Evolutionary conservation across 2,329 filamentous ascomycete species (phyloP), one percentile per base, ranked within the genome.

Genomic region (Verticillium zaregamsianum): DNA sequence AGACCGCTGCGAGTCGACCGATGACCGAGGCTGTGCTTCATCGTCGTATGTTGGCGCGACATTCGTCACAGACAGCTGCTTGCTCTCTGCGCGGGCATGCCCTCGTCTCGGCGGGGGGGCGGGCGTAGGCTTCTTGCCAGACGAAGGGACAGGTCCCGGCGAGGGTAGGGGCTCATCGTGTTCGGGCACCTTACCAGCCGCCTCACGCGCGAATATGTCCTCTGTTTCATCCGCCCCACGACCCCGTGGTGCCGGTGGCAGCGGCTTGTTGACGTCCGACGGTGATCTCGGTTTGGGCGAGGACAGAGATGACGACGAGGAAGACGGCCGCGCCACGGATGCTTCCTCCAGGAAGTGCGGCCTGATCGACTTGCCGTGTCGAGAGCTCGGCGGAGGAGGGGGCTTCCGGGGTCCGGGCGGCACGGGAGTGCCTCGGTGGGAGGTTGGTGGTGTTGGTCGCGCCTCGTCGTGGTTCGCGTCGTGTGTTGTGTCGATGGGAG

Each of bases 331-430:
- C 25, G 58, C 61, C 37, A 55, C 59, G 20, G 62, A 45, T 35
- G 75, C 62, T 70, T 78, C 67, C 62, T 80, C 71, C 59, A 75
- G 76, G 63, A 78, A 66, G 68, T 82, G 76, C 54, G 78, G 73
- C 66, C 82, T 86, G 66, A 94, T 90, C 20, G 88, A 81, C 73
- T 90, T 93, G 5, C 92, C 92, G 75, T 93, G 90, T 60, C 90
- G 86, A 59, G 90, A 92, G 70, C 84, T 92, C 12, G 82, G 82
- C 25, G 90, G 90, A 7, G 90, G 89, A 5, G 91, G 90, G 15
- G 90, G 89, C 74, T 86, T 87, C 70, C 54, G 58, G 17, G 32
- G 58, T 9, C 31, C 37, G 32, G 40, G 17, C 15, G 59, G 59
- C 32, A 52, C 68, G 3, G 70, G 66, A 55, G 73, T 71, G 8